Conservation (phyloP, 169 alveolate genomes). For the Ichthyophthirius multifiliis region DNA sequence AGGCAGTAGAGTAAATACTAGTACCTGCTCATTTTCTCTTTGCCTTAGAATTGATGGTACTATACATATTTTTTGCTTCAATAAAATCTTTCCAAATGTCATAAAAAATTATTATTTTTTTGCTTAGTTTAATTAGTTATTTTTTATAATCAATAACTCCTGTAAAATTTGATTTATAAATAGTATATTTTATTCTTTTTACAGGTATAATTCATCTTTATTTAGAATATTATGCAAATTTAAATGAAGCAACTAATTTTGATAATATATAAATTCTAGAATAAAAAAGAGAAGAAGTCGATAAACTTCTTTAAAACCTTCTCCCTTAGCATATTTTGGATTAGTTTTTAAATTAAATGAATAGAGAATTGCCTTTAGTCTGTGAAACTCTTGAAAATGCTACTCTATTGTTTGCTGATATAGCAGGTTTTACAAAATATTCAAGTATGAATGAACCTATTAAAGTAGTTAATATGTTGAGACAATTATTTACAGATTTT, state of each 20-base stretch:
- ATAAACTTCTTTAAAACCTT: constrained; percentile 11
- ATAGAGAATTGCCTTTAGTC: background rate
- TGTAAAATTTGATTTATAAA: background rate
- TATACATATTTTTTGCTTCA: too few relatives aligned
- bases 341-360: constrained; percentile 1
- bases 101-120: too few relatives aligned
- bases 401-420: constrained; percentile 53
- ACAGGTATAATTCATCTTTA: background rate
- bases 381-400: constrained; percentile 38
- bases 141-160: too few relatives aligned
- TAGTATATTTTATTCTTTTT: background rate
- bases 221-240: background rate
- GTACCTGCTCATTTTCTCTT: too few relatives aligned
- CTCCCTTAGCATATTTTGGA: constrained; percentile 33
- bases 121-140: too few relatives aligned
- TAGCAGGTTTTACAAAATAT: constrained; percentile 21
- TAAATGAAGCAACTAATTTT: background rate
- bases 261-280: background rate
- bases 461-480: constrained; percentile 52
- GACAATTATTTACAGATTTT: constrained; percentile 61
- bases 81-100: too few relatives aligned
- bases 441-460: constrained; percentile 49
- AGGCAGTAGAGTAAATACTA: too few relatives aligned
- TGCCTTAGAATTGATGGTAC: too few relatives aligned
- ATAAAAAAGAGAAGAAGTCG: background rate